Percentiles rank a stretch among this genome's conserved stretches.
Conservation (phyloP, 495 filamentous ascomycete species). For the Antarctomyces pellizariae region DNA sequence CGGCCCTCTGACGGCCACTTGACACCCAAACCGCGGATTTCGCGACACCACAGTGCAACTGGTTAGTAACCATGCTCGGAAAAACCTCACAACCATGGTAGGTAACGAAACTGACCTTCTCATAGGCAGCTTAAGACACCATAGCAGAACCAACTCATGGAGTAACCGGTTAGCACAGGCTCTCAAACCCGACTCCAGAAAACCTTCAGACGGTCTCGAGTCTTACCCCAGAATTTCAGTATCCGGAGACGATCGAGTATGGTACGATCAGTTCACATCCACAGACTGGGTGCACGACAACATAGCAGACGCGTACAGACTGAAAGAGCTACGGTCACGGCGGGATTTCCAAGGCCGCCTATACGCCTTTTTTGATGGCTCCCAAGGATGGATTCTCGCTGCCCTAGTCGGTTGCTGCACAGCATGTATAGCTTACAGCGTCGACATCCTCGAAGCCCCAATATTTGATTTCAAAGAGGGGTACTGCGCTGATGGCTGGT, state of each 20-base stretch:
- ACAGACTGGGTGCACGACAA: conserved; percentile 98
- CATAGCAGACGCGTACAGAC: conserved; percentile 78
- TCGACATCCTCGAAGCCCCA: conserved; percentile 63
- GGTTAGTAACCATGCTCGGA: conserved; percentile 13
- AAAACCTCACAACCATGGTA: conserved; percentile 10
- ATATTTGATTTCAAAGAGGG: conserved; percentile 84
- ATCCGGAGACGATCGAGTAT: conserved; percentile 64
- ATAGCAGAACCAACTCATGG: conserved; percentile 42
- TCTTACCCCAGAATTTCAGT: conserved; percentile 34
- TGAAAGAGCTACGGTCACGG: conserved; percentile 56
- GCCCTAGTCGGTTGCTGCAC: conserved; percentile 78
- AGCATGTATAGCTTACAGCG: conserved; percentile 66
- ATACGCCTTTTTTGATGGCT: conserved; percentile 55
- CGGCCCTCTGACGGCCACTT: conserved; percentile 13
- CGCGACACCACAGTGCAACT: conserved; percentile 23
- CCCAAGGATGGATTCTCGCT: conserved; percentile 87
- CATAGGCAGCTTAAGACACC: conserved; percentile 34
- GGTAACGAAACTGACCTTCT: no score
- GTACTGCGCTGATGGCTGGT: conserved; percentile 53
- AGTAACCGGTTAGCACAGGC: conserved; percentile 26
- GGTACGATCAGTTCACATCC: conserved; percentile 98
- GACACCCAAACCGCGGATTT: conserved; percentile 16
- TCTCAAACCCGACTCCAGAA: conserved; percentile 11
- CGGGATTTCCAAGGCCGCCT: conserved; percentile 70
- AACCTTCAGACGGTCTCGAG: conserved; percentile 22